Evolutionary conservation across 768 basidiomycete species (phyloP), one percentile per base, ranked within the genome.

Genomic region (Amanita rubescens): DNA sequence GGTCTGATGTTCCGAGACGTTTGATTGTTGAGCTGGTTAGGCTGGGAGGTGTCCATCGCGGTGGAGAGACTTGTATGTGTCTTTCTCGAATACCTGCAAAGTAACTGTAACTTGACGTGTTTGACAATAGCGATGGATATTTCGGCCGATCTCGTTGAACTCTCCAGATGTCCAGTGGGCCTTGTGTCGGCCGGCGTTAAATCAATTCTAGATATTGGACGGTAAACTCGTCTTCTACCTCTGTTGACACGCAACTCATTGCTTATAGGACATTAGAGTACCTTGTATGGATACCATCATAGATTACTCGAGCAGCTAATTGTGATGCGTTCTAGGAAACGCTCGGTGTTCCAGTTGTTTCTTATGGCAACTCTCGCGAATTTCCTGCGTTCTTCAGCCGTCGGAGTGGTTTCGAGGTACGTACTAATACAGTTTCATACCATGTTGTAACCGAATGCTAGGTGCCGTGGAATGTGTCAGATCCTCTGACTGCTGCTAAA

Each of bases 371-470:
- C 42, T 82, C 84, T 0, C 73, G 78, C 15, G 89, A 94, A 59
- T 98, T 98, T 60, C 96, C 96, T 2, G 96, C 94, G 0, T 99
- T 99, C 71, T 99, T 93, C 66, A 80, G 82, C 11, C 85, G 87
- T 15, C 74, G 72, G 48, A 94, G 91, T 57, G 95, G 95, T 1
- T 84, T 85, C 64, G 74, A 87, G 73, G 90, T 85, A 55, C 56
- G 69, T 55, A 37, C 44, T 49, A 61, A 27, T 2, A 14, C 54
- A 24, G 11, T 50, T 32, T 49, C 46, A 6, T 41, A 14, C 7
- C 30, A 41, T 15, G 35, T 32, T 46, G 33, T 49, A 38, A n/a
- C 30, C 19, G 37, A 46, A 22, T 42, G 19, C n/a, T 59, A 94
- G 90, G 84, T 82, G 19, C 89, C 94, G 3, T 95, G 92, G 89